Evolutionary conservation across 495 filamentous ascomycete species (phyloP).

Genomic region (Copromyces sp.): DNA sequence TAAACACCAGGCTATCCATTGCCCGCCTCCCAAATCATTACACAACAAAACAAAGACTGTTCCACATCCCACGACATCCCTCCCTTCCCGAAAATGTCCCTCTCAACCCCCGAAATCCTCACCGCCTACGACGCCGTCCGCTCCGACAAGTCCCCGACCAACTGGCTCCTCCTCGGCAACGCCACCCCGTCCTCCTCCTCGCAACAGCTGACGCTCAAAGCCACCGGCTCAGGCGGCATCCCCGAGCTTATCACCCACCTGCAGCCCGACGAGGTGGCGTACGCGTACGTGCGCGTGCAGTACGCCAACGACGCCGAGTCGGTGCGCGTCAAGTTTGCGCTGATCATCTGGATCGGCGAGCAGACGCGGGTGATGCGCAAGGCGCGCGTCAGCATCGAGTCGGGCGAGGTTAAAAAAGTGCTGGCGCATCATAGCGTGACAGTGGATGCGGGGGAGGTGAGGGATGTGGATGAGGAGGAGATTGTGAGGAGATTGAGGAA

Average conservation of each 20-base stretch:
- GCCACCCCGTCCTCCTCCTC: slow-evolving; percentile 31
- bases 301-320: slow-evolving; percentile 50
- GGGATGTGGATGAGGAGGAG: slow-evolving; percentile 44
- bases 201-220: slow-evolving; percentile 35
- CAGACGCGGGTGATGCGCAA: slow-evolving; percentile 49
- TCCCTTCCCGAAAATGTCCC: too few species aligned
- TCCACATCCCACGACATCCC: too few species aligned
- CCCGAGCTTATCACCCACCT: slow-evolving; percentile 36
- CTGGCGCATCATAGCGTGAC: slow-evolving; percentile 43
- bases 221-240: slow-evolving; percentile 42
- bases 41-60: neutral
- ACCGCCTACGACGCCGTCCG: slow-evolving; percentile 42
- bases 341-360: slow-evolving; percentile 49
- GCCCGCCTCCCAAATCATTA: neutral
- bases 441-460: slow-evolving; percentile 40
- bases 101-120: slow-evolving; percentile 30
- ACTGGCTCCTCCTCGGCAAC: slow-evolving; percentile 49
- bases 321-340: slow-evolving; percentile 47
- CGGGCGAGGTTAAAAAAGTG: slow-evolving; percentile 44
- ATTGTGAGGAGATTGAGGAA: slow-evolving; percentile 40
- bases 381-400: slow-evolving; percentile 47
- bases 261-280: slow-evolving; percentile 40
- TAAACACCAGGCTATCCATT: too few species aligned
- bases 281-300: slow-evolving; percentile 48
- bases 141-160: slow-evolving; percentile 44